Evolutionary conservation across 495 filamentous ascomycete species (phyloP), one percentile per base, ranked within the genome.

Genomic region (Penicillium steckii): DNA sequence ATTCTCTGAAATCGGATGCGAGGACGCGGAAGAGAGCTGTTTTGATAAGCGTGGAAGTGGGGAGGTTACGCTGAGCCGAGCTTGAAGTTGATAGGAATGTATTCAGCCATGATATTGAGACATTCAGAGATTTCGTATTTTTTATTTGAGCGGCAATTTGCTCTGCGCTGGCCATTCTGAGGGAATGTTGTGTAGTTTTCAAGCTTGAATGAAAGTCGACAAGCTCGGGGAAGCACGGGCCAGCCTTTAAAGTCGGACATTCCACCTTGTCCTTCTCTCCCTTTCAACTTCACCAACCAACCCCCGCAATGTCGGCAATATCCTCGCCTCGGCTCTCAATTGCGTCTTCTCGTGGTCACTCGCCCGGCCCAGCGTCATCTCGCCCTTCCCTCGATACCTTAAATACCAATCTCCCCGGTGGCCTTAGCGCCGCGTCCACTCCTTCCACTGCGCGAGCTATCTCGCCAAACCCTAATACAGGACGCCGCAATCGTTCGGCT

Each of bases 301-400:
- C 40, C n/a, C n/a, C n/a, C n/a, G n/a, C n/a, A n/a, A 95, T 94
- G 90, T 90, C 90, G 13, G 90, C 88, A 18, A 78, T 88, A 40
- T 86, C 89, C 22, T 85, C 87, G 32, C 85, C 85, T 18, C 83
- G 86, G 40, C 81, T 80, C 19, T 80, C 87, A 27, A 85, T 87
- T 53, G 84, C 88, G 35, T 84, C 86, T 38, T 85, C 85, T 13
- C 79, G 85, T 48, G 84, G 84, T 25, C 67, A 64, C 19, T 75
- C 76, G 21, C 72, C 76, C 12, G 85, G 81, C 4, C 85, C 83
- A 2, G 81, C 83, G 22, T 90, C 87, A 15, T 89, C 89, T 42
- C 79, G 83, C 19, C 83, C 86, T 5, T 89, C 85, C 41, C 77
- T 89, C 67, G 89, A 93, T 56, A 67, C 67, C 30, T 57, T 78